These are phyloP conservation scores for Mycosarcoma maydis DNA, from an alignment of 1,284 basidiomycete genomes.

Conservation along the genomic window DNA sequence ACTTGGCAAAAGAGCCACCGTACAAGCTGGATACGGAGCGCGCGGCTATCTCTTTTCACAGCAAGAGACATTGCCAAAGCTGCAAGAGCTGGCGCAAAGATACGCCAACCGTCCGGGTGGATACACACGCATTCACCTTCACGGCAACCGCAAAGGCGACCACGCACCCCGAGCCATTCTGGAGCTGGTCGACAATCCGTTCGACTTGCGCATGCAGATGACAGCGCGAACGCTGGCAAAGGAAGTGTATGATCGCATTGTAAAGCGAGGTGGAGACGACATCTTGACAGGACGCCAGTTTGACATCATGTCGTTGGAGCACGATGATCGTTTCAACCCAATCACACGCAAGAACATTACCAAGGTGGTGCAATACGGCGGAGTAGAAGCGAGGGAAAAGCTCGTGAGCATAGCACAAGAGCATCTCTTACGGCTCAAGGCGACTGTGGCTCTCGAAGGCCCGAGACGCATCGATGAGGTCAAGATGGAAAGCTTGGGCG, in stretches of 20 bases:
- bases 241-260: slow-evolving; percentile 50
- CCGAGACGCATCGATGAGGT: slow-evolving; percentile 44
- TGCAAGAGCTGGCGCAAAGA: slow-evolving; percentile 80
- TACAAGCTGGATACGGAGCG: slow-evolving; percentile 47
- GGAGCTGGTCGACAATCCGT: slow-evolving; percentile 91
- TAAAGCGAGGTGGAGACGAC: slow-evolving; percentile 43
- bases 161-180: slow-evolving; percentile 92
- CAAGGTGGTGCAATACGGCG: slow-evolving; percentile 59
- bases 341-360: slow-evolving; percentile 57
- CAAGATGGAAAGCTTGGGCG: slow-evolving; percentile 23
- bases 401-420: slow-evolving; percentile 48
- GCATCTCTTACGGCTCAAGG: slow-evolving; percentile 55
- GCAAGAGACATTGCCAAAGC: slow-evolving; percentile 76
- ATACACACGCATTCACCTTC: slow-evolving; percentile 92
- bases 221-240: slow-evolving; percentile 60
- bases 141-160: slow-evolving; percentile 87
- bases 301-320: slow-evolving; percentile 41
- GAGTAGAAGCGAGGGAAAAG: slow-evolving; percentile 46
- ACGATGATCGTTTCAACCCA: slow-evolving; percentile 50
- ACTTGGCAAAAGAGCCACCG: slow-evolving; percentile 57
- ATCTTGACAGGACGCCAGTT: slow-evolving; percentile 43
- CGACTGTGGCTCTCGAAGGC: slow-evolving; percentile 49
- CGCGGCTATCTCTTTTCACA: slow-evolving; percentile 55
- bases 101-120: slow-evolving; percentile 88
- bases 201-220: slow-evolving; percentile 76